These are phyloP conservation scores for Endocladia muricata DNA, from an alignment of 31 red algal species.

Conservation along the genomic window DNA sequence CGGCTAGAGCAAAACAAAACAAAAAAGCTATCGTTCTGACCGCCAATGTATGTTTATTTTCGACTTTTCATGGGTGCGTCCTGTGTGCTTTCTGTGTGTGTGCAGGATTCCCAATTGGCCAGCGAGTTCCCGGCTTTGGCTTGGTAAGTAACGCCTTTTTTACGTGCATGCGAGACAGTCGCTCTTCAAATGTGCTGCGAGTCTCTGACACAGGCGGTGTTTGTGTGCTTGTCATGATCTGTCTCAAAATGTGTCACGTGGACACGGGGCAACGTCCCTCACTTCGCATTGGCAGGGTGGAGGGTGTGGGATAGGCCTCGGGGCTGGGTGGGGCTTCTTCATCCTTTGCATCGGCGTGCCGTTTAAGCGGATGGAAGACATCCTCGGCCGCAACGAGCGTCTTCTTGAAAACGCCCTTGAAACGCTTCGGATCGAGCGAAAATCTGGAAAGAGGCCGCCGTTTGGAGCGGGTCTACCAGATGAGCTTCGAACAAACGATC, in stretches of 20 bases:
- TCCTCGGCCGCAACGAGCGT: constrained; percentile 17
- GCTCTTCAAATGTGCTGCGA: background rate
- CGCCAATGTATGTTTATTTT: background rate
- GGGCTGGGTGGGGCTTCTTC: constrained; percentile 49
- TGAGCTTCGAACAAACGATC: constrained; percentile 2
- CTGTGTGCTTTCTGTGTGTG: too few relatives aligned
- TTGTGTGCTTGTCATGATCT: constrained; percentile 2
- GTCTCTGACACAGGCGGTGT: background rate
- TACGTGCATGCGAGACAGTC: background rate
- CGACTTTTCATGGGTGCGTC: background rate
- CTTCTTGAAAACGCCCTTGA: constrained; percentile 1
- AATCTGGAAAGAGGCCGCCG: constrained; percentile 13
- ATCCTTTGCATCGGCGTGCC: constrained; percentile 30
- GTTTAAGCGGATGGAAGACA: constrained; percentile 9
- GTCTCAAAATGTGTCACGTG: background rate
- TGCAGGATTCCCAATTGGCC: background rate
- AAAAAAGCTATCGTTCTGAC: too few relatives aligned
- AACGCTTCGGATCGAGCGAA: constrained; percentile 4
- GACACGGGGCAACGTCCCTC: background rate
- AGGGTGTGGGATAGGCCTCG: constrained; percentile 46
- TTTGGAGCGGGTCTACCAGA: constrained; percentile 10
- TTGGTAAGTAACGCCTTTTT: constrained; percentile 45
- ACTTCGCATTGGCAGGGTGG: constrained; percentile 25
- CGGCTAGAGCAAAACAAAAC: too few relatives aligned
- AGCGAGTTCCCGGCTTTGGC: constrained; percentile 31